Base-by-base conservation (phyloP, 2,329 filamentous ascomycete species). In the Pezizomycotina sp. region DNA sequence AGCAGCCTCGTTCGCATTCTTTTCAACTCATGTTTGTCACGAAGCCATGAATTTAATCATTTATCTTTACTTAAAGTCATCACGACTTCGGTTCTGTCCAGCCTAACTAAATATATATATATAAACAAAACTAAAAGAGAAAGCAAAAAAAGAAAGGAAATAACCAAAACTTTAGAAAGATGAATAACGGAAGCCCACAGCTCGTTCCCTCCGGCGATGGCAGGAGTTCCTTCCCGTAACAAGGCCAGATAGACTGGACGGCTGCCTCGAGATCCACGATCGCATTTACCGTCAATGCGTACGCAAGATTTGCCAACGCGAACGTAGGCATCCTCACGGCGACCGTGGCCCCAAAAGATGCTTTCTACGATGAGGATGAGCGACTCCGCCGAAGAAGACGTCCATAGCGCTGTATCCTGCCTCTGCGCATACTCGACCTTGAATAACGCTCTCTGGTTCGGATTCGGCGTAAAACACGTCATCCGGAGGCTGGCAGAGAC, bases 241-340 rank as follows among this genome's bases (percentile, higher is more conserved):
- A n/a, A n/a, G 35, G 35, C 8, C 35, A 38, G n/a, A 24, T 38
- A 3, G 35, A 38, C 13, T 38, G 35, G 35, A 26, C 29, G n/a
- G 33, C 35, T 6, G n/a, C 33, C 9, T 28, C 28, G 5, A 30
- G 35, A 8, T 33, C 23, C 13, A 32, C 35, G 7, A 21, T 38
- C 16, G 33, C 23, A 27, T 38, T 38, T n/a, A 38, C 28, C 9
- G 35, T 38, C 26, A 30, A 38, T 15, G 28, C 33, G 2, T 30
- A 32, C 15, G 21, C 35, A 16, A 28, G 35, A 3, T 26, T 38
- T 10, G 32, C 35, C 13, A 32, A 38, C 16, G 35, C 35, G 8
- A 30, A 30, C 2, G 29, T 38, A 13, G 35, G 33, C 23, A 25
- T 12, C 1, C 24, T 38, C 6, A 38, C 35, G n/a, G 1, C 35